Evolutionary conservation across 2,329 filamentous ascomycete genomes (phyloP).

Genomic region (Akanthomyces lecanii): DNA sequence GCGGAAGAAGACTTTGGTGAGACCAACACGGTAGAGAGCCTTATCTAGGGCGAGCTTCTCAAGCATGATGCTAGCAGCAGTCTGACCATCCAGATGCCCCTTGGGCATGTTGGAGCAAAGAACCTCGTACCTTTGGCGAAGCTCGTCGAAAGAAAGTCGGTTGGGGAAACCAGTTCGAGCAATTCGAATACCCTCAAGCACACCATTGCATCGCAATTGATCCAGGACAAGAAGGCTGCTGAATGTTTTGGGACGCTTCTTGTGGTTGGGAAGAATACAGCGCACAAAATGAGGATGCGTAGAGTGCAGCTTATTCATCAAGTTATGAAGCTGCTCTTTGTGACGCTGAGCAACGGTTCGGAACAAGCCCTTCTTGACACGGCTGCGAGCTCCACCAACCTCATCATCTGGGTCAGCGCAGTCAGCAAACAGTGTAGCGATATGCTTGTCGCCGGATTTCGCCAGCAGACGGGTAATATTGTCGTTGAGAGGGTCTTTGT

Average conservation of each 20-base stretch:
- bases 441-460: slow-evolving; percentile 74
- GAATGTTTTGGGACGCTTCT: slow-evolving; percentile 92
- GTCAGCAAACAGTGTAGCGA: slow-evolving; percentile 81
- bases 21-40: slow-evolving; percentile 83
- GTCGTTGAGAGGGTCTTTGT: slow-evolving; percentile 97
- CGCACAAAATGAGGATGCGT: slow-evolving; percentile 98
- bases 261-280: slow-evolving; percentile 96
- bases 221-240: slow-evolving; percentile 90
- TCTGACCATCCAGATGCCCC: slow-evolving; percentile 86
- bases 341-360: slow-evolving; percentile 93
- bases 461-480: slow-evolving; percentile 89
- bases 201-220: slow-evolving; percentile 97
- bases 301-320: slow-evolving; percentile 91
- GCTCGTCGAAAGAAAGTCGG: slow-evolving; percentile 84
- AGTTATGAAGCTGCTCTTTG: slow-evolving; percentile 94
- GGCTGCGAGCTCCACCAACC: slow-evolving; percentile 60
- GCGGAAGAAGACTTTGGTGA: slow-evolving; percentile 97
- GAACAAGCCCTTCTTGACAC: slow-evolving; percentile 96
- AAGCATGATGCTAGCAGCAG: slow-evolving; percentile 78
- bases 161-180: slow-evolving; percentile 97
- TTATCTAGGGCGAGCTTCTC: slow-evolving; percentile 83
- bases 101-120: slow-evolving; percentile 84
- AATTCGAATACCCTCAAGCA: slow-evolving; percentile 96
- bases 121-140: slow-evolving; percentile 93
- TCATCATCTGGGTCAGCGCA: slow-evolving; percentile 81